phyloP scores from a whole-genome alignment of 2,329 filamentous ascomycete genomes.

The Chalaropsis ovoidea region DNA sequence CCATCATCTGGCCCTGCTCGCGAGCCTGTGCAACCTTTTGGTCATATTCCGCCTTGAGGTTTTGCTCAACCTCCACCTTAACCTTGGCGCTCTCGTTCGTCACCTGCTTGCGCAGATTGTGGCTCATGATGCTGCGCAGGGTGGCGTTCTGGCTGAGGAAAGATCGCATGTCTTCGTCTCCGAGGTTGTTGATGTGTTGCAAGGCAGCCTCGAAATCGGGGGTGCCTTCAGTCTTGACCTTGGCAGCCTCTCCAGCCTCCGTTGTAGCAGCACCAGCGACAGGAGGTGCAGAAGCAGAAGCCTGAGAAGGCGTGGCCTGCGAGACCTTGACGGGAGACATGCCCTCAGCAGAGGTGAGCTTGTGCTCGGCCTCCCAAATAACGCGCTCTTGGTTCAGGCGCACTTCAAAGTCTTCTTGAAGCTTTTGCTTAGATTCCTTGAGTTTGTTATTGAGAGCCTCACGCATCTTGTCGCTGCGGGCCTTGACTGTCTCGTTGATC shows the following conservation, averaged over 20 bases:
- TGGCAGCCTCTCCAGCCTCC: conserved; percentile 31
- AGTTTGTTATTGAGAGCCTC: conserved; percentile 59
- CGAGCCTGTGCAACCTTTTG: conserved; percentile 45
- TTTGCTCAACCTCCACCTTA: conserved; percentile 44
- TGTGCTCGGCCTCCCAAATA: conserved; percentile 49
- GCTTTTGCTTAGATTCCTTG: conserved; percentile 49
- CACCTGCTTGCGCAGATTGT: conserved; percentile 60
- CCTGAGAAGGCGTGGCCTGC: conserved; percentile 25
- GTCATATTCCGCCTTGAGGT: conserved; percentile 41
- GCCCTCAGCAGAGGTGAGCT: conserved; percentile 27
- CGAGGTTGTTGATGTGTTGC: conserved; percentile 26
- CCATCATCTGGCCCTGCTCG: conserved; percentile 59
- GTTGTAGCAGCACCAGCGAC: conserved; percentile 34
- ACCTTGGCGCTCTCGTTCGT: conserved; percentile 53
- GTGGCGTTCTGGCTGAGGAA: conserved; percentile 48
- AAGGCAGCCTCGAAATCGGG: conserved; percentile 20
- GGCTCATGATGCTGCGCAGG: conserved; percentile 47
- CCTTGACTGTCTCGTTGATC: conserved; percentile 51
- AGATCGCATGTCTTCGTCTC: conserved; percentile 48
- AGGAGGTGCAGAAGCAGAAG: conserved; percentile 28
- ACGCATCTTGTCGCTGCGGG: conserved; percentile 60
- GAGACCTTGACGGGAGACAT: conserved; percentile 27
- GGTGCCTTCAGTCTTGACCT: conserved; percentile 40
- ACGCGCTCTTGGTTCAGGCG: conserved; percentile 51
- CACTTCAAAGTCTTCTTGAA: conserved; percentile 43